phyloP scores from a whole-genome alignment of 768 basidiomycete species.

The Xerocomellus chrysenteron region DNA sequence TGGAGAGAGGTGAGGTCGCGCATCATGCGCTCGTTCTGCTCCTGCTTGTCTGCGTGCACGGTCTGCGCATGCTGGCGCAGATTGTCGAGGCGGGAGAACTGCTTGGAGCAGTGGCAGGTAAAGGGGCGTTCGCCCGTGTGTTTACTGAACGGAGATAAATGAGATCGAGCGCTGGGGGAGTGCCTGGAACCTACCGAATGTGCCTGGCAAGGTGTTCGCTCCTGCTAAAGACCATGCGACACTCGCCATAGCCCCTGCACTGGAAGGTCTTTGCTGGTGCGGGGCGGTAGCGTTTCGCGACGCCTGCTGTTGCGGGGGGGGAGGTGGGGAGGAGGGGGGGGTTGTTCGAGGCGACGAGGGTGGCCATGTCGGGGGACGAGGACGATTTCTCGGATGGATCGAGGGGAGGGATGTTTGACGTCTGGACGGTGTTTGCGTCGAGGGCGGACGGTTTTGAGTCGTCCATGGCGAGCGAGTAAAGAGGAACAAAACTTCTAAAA shows the following conservation, averaged over 20 bases:
- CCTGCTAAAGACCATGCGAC: slow-evolving; percentile 94
- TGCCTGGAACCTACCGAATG: slow-evolving; percentile 67
- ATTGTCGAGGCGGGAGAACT: slow-evolving; percentile 96
- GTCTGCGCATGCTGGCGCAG: slow-evolving; percentile 96
- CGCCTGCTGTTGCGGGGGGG: slow-evolving; percentile 19
- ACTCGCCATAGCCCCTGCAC: slow-evolving; percentile 92
- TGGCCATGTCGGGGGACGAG: slow-evolving; percentile 26
- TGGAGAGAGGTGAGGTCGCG: slow-evolving; percentile 82
- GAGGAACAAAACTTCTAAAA: slow-evolving; percentile 35
- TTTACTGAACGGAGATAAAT: slow-evolving; percentile 58
- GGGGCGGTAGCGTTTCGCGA: slow-evolving; percentile 70
- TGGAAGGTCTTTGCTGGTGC: slow-evolving; percentile 93
- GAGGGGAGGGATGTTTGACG: slow-evolving; percentile 10
- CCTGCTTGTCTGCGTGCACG: slow-evolving; percentile 92
- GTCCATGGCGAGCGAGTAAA: slow-evolving; percentile 35
- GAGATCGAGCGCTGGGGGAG: slow-evolving; percentile 23
- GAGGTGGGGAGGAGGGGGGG: slow-evolving; percentile 21
- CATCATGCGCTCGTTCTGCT: slow-evolving; percentile 90
- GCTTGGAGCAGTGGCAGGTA: slow-evolving; percentile 91
- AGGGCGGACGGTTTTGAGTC: slow-evolving; percentile 33
- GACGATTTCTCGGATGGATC: too few relatives aligned
- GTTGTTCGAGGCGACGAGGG: slow-evolving; percentile 32
- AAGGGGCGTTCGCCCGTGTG: slow-evolving; percentile 98
- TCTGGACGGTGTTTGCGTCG: slow-evolving; percentile 21
- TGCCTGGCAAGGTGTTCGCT: slow-evolving; percentile 96